These are phyloP conservation scores for Streptanthus diversifolius DNA, from an alignment of 345 rosid species.

Conservation along the genomic window DNA sequence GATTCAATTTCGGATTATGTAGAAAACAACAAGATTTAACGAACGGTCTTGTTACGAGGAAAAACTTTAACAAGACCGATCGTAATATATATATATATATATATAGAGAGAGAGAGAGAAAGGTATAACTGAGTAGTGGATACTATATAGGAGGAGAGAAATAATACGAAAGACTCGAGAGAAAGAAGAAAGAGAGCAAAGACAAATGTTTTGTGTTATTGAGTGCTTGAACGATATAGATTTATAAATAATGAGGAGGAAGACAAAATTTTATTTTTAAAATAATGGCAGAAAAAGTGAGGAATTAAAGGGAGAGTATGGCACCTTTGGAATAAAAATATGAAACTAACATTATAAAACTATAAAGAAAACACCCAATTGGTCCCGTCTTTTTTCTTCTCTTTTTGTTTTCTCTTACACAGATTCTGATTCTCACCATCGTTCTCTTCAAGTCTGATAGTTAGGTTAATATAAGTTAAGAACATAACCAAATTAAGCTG, in stretches of 20 bases:
- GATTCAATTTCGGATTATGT: background rate
- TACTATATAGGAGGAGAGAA: background rate
- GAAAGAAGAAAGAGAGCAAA: background rate
- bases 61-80: slow-evolving; percentile 19
- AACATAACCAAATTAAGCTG: background rate
- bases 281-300: background rate
- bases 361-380: background rate
- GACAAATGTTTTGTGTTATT: slow-evolving; percentile 23
- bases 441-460: slow-evolving; percentile 18
- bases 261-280: background rate
- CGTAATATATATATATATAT: background rate
- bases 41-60: slow-evolving; percentile 25
- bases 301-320: background rate
- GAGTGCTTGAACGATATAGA: background rate
- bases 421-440: slow-evolving; percentile 32
- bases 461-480: background rate
- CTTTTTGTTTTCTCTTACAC: slow-evolving; percentile 37
- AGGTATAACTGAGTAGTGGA: background rate
- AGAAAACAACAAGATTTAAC: background rate
- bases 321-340: background rate
- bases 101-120: too few relatives aligned
- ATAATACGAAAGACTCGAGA: background rate
- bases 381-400: background rate
- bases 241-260: slow-evolving; percentile 18
- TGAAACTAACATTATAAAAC: background rate